Conservation (phyloP, 2,329 filamentous ascomycete species). For the Colletotrichum sp. region DNA sequence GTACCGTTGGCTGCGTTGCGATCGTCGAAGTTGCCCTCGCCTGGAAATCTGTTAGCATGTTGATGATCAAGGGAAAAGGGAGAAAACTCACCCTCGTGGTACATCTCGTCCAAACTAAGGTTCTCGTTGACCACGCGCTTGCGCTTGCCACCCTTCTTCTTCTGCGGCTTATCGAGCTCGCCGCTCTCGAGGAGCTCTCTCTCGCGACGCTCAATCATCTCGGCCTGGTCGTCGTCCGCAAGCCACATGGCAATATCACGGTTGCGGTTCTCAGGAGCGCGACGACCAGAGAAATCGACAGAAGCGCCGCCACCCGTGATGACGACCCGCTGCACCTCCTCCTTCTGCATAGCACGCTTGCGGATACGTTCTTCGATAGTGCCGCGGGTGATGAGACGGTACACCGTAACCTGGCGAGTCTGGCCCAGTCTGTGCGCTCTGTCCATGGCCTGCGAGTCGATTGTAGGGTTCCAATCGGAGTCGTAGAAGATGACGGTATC, state of each 20-base stretch:
- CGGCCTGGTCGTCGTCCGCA: constrained; percentile 94
- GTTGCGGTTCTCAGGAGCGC: constrained; percentile 87
- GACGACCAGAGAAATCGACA: constrained; percentile 95
- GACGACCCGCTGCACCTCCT: constrained; percentile 97
- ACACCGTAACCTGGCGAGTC: constrained; percentile 94
- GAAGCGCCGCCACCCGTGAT: constrained; percentile 90
- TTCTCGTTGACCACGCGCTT: constrained; percentile 54
- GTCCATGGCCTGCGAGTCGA: constrained; percentile 99
- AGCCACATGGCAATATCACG: constrained; percentile 99
- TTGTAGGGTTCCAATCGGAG: constrained; percentile 98
- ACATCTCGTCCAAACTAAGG: constrained; percentile 92
- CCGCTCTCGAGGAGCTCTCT: constrained; percentile 82
- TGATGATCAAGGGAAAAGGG: not conserved
- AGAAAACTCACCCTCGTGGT: constrained; percentile 86
- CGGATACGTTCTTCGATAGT: constrained; percentile 98
- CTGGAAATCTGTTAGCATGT: constrained; percentile 51
- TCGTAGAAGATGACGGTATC: constrained; percentile 99
- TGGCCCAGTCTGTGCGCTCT: constrained; percentile 97
- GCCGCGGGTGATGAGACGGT: constrained; percentile 93
- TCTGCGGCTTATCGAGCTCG: constrained; percentile 61
- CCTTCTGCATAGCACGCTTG: constrained; percentile 95
- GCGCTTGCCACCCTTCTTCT: constrained; percentile 62
- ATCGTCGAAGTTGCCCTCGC: constrained; percentile 96
- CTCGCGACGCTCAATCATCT: constrained; percentile 91
- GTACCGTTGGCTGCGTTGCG: constrained; percentile 23